A percentile compares a stretch with the other conserved stretches of the same genome.
Evolutionary conservation across 192 early-diverging fungal genomes (phyloP).

Genomic region (Coemansia sp.): DNA sequence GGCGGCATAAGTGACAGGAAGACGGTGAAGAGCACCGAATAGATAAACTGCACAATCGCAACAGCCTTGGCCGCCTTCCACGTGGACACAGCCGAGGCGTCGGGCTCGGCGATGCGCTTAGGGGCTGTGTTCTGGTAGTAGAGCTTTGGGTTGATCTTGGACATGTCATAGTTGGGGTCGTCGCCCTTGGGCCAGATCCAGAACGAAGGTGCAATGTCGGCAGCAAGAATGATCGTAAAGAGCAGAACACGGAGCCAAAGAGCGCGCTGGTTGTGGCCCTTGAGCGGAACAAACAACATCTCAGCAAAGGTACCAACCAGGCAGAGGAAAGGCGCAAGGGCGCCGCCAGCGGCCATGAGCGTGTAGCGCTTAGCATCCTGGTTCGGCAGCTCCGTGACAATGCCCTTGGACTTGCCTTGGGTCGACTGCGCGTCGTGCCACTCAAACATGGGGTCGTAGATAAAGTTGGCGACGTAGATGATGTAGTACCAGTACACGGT

Average conservation of each 20-base stretch:
- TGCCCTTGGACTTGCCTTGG: slow-evolving; percentile 38
- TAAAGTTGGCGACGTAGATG: slow-evolving; percentile 62
- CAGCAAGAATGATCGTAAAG: slow-evolving; percentile 56
- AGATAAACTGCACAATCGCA: slow-evolving; percentile 63
- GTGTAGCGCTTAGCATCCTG: slow-evolving; percentile 56
- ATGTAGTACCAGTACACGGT: slow-evolving; percentile 78
- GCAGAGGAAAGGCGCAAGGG: slow-evolving; percentile 64
- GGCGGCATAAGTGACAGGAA: slow-evolving; percentile 67
- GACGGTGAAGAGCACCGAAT: slow-evolving; percentile 63
- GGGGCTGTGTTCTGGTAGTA: slow-evolving; percentile 35
- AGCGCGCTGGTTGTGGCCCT: slow-evolving; percentile 56
- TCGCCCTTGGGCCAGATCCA: slow-evolving; percentile 52
- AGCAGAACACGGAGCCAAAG: slow-evolving; percentile 55
- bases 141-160: slow-evolving; percentile 20
- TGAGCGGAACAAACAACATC: slow-evolving; percentile 64
- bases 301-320: slow-evolving; percentile 65
- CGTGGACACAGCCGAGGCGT: slow-evolving; percentile 11
- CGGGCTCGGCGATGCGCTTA: slow-evolving; percentile 18
- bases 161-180: slow-evolving; percentile 47
- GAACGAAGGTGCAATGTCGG: slow-evolving; percentile 63
- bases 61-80: slow-evolving; percentile 58
- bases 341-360: slow-evolving; percentile 66
- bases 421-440: slow-evolving; percentile 45
- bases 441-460: slow-evolving; percentile 59
- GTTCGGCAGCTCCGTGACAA: slow-evolving; percentile 26